A percentile compares a stretch with the other conserved stretches of the same genome.
phyloP scores from a whole-genome alignment of 345 rosid genomes.

The Hevea brasiliensis region DNA sequence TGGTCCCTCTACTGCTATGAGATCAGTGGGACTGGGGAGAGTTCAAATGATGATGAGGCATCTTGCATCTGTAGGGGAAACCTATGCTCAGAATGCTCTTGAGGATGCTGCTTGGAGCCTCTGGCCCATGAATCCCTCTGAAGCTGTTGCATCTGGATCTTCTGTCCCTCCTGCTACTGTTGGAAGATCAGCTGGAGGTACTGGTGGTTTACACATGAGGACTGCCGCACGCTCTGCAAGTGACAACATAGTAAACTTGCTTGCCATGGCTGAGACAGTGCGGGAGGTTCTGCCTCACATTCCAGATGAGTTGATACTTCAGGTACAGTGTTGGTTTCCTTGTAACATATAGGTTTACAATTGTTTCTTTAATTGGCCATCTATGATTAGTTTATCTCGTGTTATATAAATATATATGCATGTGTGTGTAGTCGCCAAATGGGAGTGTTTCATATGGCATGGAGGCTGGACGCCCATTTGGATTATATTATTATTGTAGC shows the following conservation, averaged over 20 bases:
- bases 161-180: slow-evolving; percentile 41
- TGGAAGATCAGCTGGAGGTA: slow-evolving; percentile 50
- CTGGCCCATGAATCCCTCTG: slow-evolving; percentile 76
- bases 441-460: background rate
- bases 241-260: slow-evolving; percentile 66
- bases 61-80: slow-evolving; percentile 94
- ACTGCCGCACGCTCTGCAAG: slow-evolving; percentile 45
- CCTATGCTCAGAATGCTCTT: slow-evolving; percentile 82
- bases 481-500: no score
- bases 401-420: no score
- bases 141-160: slow-evolving; percentile 68
- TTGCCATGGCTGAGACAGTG: slow-evolving; percentile 95
- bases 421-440: no score
- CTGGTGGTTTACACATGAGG: slow-evolving; percentile 67
- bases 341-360: background rate
- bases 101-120: slow-evolving; percentile 90
- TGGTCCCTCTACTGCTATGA: slow-evolving; percentile 78
- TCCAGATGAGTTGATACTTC: slow-evolving; percentile 84
- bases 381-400: background rate
- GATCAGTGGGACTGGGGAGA: slow-evolving; percentile 81
- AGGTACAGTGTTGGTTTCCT: slow-evolving; percentile 46
- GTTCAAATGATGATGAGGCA: slow-evolving; percentile 99
- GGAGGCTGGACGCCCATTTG: background rate
- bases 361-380: background rate
- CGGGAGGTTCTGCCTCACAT: slow-evolving; percentile 93